Percentiles rank a stretch among this genome's conserved stretches.
Evolutionary conservation across 768 basidiomycete genomes (phyloP).

Genomic region (Trametes sanguinea): DNA sequence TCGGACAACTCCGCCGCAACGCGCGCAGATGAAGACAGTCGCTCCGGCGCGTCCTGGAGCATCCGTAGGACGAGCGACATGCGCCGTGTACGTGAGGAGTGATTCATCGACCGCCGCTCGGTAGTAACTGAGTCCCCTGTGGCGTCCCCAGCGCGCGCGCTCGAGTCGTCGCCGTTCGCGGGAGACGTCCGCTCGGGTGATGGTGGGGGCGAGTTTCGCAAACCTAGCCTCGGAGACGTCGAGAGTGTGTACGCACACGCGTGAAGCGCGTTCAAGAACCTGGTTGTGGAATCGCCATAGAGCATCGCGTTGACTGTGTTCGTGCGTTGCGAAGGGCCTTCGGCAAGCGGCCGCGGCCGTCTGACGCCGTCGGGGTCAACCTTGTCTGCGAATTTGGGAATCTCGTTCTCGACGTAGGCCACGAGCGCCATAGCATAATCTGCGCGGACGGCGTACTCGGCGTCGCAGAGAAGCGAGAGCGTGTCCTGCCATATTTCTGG

Average conservation of each 20-base stretch:
- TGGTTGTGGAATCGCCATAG: conserved; percentile 62
- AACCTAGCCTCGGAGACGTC: conserved; percentile 64
- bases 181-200: conserved; percentile 37
- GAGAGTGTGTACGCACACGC: conserved; percentile 81
- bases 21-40: conserved; percentile 41
- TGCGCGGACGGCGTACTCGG: conserved; percentile 72
- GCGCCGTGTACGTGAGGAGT: conserved; percentile 55
- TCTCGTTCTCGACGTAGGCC: conserved; percentile 76
- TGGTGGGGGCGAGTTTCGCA: conserved; percentile 41
- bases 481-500: conserved; percentile 93
- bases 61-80: conserved; percentile 55
- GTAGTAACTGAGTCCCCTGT: conserved; percentile 33
- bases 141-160: conserved; percentile 15
- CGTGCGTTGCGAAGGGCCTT: conserved; percentile 51
- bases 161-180: conserved; percentile 14
- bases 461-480: conserved; percentile 79
- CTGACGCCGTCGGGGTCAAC: conserved; percentile 49
- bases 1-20: conserved; percentile 68
- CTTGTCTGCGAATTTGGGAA: conserved; percentile 60
- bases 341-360: conserved; percentile 46
- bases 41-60: conserved; percentile 49
- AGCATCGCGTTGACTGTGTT: conserved; percentile 50
- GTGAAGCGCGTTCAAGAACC: conserved; percentile 79
- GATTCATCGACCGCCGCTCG: conserved; percentile 49
- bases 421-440: conserved; percentile 77